Evolutionary conservation across 116 monocot genomes (phyloP), one percentile per base, ranked within the genome.

Genomic region (Trichopus zeylanicus): DNA sequence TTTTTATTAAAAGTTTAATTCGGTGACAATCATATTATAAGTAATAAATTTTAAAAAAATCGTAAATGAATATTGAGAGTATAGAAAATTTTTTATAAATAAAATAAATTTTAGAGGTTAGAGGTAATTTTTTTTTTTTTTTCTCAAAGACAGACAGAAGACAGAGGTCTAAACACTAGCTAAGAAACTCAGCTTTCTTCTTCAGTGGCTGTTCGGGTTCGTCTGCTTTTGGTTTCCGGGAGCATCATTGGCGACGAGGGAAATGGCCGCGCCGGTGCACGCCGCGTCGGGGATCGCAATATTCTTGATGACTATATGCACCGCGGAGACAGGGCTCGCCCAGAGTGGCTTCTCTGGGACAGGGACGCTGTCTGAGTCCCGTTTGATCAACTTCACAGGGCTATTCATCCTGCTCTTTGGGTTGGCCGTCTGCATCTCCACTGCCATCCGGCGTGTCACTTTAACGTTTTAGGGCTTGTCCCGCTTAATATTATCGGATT

Each of bases 141-240:
- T n/a, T n/a, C n/a, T n/a, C n/a, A n/a, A n/a, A n/a, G n/a, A n/a
- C n/a, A n/a, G n/a, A n/a, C n/a, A n/a, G n/a, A n/a, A n/a, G n/a
- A n/a, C n/a, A n/a, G n/a, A n/a, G n/a, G n/a, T n/a, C n/a, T n/a
- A n/a, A n/a, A n/a, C n/a, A n/a, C n/a, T n/a, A n/a, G n/a, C n/a
- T n/a, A n/a, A n/a, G n/a, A n/a, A n/a, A n/a, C n/a, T n/a, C n/a
- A n/a, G n/a, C n/a, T n/a, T 49, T 16, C 49, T 22, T 38, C 2
- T 59, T 69, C 75, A 84, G 84, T 86, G 86, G 86, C 31, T 78
- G 38, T 75, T 75, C 58, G 81, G 81, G 9, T 81, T 86, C 55
- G 11, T 78, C 6, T 20, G 10, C 42, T 86, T 86, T 48, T 81
- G 81, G 86, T 72, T 59, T 28, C 81, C 75, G 0, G 37, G 66